Conservation (phyloP, 768 basidiomycete genomes). For the Pleurotus salmoneostramineus region DNA sequence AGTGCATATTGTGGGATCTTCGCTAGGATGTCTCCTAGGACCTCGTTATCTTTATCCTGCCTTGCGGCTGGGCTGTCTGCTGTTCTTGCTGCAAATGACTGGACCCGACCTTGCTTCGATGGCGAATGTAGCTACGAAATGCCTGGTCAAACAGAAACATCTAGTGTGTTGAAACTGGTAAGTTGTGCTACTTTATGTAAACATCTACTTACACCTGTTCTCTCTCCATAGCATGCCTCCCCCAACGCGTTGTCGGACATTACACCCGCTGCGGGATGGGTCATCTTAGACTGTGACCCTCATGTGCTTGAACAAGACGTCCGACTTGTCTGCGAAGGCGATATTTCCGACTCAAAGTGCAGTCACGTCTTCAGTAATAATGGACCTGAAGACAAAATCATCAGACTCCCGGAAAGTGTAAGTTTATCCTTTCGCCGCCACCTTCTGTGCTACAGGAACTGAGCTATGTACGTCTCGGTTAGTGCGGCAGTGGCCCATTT, state of each 20-base stretch:
- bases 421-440: constrained; percentile 11
- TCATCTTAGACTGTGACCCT: background rate
- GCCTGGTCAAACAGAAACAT: background rate
- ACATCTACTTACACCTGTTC: background rate
- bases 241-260: background rate
- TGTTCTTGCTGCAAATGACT: constrained; percentile 15
- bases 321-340: background rate
- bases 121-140: constrained; percentile 18
- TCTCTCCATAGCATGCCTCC: background rate
- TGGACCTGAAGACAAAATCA: constrained; percentile 43
- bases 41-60: background rate
- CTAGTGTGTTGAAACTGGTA: background rate
- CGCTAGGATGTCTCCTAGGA: background rate
- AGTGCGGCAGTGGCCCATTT: constrained; percentile 15
- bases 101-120: constrained; percentile 19
- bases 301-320: background rate
- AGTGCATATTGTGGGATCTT: background rate
- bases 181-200: too few relatives aligned
- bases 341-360: constrained; percentile 26
- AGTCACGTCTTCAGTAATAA: constrained; percentile 30
- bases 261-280: constrained; percentile 1
- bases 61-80: background rate
- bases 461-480: background rate
- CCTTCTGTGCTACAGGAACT: background rate
- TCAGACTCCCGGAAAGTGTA: constrained; percentile 51